Base-by-base conservation (phyloP, 805 yeast species). In the Candida golubevii region DNA sequence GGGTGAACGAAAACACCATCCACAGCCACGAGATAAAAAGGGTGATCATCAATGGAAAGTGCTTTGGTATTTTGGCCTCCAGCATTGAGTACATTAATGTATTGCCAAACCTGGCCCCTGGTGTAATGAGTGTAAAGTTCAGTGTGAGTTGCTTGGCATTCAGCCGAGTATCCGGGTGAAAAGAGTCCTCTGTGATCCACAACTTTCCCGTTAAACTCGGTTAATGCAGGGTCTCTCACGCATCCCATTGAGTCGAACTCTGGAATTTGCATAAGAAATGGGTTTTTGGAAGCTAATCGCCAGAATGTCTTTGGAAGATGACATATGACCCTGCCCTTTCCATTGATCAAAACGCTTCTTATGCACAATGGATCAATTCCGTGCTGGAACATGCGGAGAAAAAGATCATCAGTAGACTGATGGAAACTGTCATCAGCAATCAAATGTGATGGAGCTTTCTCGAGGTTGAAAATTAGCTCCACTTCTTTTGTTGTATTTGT, bases 401-500 rank as follows among this genome's bases (percentile, higher is more conserved):
- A 63, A 18, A 71, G 55, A 10, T 55, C 64, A 14, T 61, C 66
- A 38, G 67, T 59, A 31, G 63, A 44, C 3, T 59, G 59, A 40
- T 66, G 68, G 53, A 74, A 75, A 41, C 60, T 53, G 47, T 76
- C 80, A 15, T 63, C 63, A 4, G 73, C 60, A 15, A 72, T 54
- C 13, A 75, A 28, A 7, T 35, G 36, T 9, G 49, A 35, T 6
- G 69, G 69, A 6, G 28, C 14, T 18, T 46, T 47, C 33, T 66
- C 71, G n/a, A 62, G 50, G 30, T 49, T 42, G 5, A 7, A 38
- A 1, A 75, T 53, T 12, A 58, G 42, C 7, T 55, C 65, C 18
- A 69, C 54, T 12, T 62, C 70, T 12, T 51, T 53, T 6, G 57
- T 28, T 27, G 53, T 54, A 8, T 42, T 40, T 7, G 65, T 45